phyloP scores from a whole-genome alignment of 2,329 filamentous ascomycete species.

The Colletotrichum aenigma region DNA sequence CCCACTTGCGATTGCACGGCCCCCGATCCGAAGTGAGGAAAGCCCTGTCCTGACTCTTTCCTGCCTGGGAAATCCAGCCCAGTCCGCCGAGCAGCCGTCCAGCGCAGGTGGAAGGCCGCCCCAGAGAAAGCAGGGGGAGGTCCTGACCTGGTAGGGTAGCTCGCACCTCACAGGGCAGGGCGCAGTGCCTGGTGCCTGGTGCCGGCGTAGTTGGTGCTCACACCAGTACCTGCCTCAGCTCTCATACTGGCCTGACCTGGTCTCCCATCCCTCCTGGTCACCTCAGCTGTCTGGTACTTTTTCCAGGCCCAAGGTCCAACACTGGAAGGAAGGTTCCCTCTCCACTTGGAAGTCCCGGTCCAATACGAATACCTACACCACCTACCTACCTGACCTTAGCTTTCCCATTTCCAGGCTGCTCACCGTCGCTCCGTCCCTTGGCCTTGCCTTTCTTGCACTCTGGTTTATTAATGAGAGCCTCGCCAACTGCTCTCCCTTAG shows the following conservation, averaged over 20 bases:
- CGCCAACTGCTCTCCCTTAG: slow-evolving; percentile 10
- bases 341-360: slow-evolving; percentile 11
- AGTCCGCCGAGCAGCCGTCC: neutral
- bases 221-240: neutral
- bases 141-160: neutral
- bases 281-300: neutral
- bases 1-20: slow-evolving; percentile 7
- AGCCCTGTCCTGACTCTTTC: neutral
- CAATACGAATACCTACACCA: neutral
- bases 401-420: slow-evolving; percentile 17
- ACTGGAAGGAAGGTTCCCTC: neutral
- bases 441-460: slow-evolving; percentile 8
- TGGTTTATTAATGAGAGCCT: slow-evolving; percentile 19
- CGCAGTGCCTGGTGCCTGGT: neutral
- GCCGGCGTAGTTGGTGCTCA: neutral
- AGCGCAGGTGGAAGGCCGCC: neutral
- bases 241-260: neutral
- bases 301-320: neutral
- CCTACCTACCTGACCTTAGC: neutral
- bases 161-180: neutral
- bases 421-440: slow-evolving; percentile 1
- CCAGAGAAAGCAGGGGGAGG: neutral
- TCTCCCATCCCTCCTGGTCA: neutral
- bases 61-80: neutral
- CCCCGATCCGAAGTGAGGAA: neutral